phyloP scores from a whole-genome alignment of 2,329 filamentous ascomycete genomes.

The Fusarium nygamai region DNA sequence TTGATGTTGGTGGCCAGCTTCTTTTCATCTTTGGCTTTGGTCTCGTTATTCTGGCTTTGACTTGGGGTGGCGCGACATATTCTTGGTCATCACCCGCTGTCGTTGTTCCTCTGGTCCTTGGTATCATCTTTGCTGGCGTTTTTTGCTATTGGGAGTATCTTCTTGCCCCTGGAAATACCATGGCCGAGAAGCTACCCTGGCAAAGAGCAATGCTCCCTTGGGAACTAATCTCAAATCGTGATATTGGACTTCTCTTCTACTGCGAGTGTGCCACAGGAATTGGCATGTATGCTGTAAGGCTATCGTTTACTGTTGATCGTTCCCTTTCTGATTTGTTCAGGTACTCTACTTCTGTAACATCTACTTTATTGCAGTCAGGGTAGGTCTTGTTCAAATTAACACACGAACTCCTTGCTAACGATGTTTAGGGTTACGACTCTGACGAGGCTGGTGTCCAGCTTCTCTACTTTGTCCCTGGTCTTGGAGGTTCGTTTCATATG shows the following conservation, averaged over 20 bases:
- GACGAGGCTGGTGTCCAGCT: conserved; percentile 66
- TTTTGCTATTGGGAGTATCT: conserved; percentile 65
- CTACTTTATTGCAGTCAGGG: conserved; percentile 70
- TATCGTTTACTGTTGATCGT: background rate
- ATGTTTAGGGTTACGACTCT: conserved; percentile 55
- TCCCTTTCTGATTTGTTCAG: conserved; percentile 51
- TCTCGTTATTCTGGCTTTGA: conserved; percentile 63
- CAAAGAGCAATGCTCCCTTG: conserved; percentile 74
- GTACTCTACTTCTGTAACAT: conserved; percentile 76
- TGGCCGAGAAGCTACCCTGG: conserved; percentile 60
- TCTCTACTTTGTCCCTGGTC: conserved; percentile 71
- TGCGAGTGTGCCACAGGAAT: conserved; percentile 70
- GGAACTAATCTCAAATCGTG: conserved; percentile 63
- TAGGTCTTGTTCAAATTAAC: conserved; percentile 8
- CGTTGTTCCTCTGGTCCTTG: conserved; percentile 59
- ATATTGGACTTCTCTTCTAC: conserved; percentile 69
- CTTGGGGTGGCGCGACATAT: conserved; percentile 66
- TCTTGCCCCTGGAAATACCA: conserved; percentile 59
- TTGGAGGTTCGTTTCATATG: conserved; percentile 57
- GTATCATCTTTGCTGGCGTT: conserved; percentile 50
- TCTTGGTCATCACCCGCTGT: conserved; percentile 61
- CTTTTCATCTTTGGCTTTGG: conserved; percentile 66
- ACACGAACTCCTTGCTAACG: background rate
- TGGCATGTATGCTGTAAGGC: conserved; percentile 58
- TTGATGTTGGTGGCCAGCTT: conserved; percentile 66